phyloP scores from a whole-genome alignment of 1,139 yeast genomes.

The Saccharomyces hybrid region DNA sequence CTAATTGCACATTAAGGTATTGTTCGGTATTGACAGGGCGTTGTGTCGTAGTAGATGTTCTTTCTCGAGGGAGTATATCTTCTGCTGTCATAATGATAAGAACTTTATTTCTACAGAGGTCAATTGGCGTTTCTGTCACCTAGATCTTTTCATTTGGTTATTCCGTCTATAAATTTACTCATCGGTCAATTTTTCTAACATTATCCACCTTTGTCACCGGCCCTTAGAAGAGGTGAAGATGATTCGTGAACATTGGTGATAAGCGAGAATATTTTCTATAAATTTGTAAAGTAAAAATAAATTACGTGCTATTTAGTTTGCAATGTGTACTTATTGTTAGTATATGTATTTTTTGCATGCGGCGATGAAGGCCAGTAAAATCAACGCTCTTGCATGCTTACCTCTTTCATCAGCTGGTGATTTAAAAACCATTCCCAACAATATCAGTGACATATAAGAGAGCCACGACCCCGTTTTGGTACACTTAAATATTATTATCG shows the following conservation, averaged over 20 bases:
- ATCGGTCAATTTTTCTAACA: background rate
- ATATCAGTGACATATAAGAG: background rate
- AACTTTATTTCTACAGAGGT: background rate
- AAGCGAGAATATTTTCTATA: background rate
- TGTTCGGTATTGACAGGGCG: background rate
- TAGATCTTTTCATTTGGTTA: background rate
- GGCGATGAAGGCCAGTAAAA: background rate
- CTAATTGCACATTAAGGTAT: background rate
- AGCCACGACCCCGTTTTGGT: background rate
- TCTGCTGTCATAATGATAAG: background rate
- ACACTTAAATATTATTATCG: background rate
- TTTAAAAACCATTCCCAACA: background rate
- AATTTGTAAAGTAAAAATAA: background rate
- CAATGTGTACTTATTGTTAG: background rate
- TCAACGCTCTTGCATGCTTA: background rate
- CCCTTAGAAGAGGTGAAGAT: background rate
- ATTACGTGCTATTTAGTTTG: background rate
- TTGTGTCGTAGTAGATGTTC: background rate
- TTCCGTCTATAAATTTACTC: background rate
- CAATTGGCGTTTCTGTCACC: background rate
- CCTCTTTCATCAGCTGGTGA: background rate
- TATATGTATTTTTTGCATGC: background rate
- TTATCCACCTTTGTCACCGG: background rate
- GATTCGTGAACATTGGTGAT: background rate
- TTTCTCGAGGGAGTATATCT: background rate